These are phyloP conservation scores for Nothophoma quercina DNA, from an alignment of 2,329 filamentous ascomycete species.

Conservation along the genomic window DNA sequence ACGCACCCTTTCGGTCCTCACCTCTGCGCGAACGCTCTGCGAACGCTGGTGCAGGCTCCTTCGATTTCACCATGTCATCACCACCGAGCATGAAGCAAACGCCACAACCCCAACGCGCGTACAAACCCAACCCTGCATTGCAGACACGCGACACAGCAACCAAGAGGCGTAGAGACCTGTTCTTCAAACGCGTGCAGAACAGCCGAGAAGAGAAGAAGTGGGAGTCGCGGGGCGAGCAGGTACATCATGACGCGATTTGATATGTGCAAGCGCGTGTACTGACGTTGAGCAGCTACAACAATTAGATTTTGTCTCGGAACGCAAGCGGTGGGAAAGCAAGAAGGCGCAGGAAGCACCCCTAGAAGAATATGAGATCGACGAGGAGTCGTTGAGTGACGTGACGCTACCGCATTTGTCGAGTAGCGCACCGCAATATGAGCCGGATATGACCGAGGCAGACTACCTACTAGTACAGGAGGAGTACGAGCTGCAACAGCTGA, in stretches of 20 bases:
- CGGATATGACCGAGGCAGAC: constrained; percentile 48
- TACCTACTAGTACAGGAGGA: constrained; percentile 52
- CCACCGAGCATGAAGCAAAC: constrained; percentile 27
- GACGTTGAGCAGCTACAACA: constrained; percentile 53
- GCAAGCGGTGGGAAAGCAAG: constrained; percentile 55
- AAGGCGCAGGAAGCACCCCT: constrained; percentile 52
- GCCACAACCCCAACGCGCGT: constrained; percentile 43
- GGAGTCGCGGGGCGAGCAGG: constrained; percentile 56
- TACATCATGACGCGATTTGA: constrained; percentile 24
- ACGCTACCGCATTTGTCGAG: constrained; percentile 9
- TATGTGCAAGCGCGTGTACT: constrained; percentile 2
- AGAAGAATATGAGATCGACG: constrained; percentile 34
- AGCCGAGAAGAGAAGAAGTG: constrained; percentile 56
- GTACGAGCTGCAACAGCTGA: constrained; percentile 54
- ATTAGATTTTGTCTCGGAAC: constrained; percentile 54
- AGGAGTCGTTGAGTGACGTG: constrained; percentile 30
- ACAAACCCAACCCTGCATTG: constrained; percentile 69
- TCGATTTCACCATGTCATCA: constrained; percentile 41
- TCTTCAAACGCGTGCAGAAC: constrained; percentile 66
- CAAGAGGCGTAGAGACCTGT: constrained; percentile 71
- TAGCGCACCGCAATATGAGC: constrained; percentile 17
- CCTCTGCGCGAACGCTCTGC: constrained; percentile 55
- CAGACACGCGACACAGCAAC: constrained; percentile 67
- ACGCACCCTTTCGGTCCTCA: constrained; percentile 49
- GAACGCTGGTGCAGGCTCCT: constrained; percentile 42